phyloP scores from a whole-genome alignment of 1,139 yeast genomes.

The Blastobotrys elegans region DNA sequence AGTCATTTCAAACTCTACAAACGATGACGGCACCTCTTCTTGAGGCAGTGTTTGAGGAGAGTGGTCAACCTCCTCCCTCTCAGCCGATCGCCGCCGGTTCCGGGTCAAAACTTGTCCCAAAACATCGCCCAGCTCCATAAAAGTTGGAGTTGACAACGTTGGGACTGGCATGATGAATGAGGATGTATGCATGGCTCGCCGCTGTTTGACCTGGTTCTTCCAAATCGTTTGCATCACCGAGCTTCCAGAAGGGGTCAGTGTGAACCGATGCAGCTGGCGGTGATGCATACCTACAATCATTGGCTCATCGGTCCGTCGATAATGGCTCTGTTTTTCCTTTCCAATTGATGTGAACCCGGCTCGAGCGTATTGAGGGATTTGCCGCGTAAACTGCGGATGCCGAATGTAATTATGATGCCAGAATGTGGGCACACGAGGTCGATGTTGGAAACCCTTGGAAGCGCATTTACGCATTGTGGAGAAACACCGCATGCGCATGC shows the following conservation, averaged over 20 bases:
- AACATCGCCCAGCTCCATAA: neutral
- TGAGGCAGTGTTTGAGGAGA: neutral
- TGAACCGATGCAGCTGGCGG: constrained; percentile 1
- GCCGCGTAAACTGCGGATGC: too few relatives aligned
- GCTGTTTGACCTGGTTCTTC: neutral
- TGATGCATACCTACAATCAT: neutral
- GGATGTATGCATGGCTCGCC: neutral
- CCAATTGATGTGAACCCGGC: constrained; percentile 9
- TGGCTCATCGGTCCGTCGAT: neutral
- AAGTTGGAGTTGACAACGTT: neutral
- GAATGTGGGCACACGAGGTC: constrained; percentile 2
- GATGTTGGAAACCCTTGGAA: neutral
- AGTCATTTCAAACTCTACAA: constrained; percentile 34
- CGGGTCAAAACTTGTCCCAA: neutral
- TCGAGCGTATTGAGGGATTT: constrained; percentile 4
- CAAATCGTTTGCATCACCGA: neutral
- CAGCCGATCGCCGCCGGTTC: neutral
- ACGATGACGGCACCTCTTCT: constrained; percentile 15
- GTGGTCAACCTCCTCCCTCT: neutral
- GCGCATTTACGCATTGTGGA: constrained; percentile 4
- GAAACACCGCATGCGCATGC: constrained; percentile 4
- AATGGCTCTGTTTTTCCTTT: neutral
- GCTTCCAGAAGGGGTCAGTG: neutral
- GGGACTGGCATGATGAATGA: neutral
- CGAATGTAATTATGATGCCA: constrained; percentile 8